A percentile compares a stretch with the other conserved stretches of the same genome.
These are phyloP conservation scores for Coemansia sp. DNA, from an alignment of 192 early-diverging fungal genomes.

Conservation along the genomic window DNA sequence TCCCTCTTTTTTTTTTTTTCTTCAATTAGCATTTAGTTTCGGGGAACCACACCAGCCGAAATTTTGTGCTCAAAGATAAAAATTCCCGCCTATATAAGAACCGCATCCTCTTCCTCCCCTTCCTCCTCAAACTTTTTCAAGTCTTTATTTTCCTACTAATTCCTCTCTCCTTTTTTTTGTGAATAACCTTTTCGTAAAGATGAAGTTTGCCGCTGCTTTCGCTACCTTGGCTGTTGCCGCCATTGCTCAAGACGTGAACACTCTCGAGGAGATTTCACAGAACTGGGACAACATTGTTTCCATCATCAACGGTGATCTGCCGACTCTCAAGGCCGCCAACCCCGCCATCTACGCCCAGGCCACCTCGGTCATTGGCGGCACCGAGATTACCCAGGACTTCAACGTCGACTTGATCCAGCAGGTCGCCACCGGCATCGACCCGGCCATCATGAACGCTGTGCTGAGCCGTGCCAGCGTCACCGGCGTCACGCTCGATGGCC, in stretches of 20 bases:
- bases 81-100: no score
- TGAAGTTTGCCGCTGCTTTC: conserved; percentile 38
- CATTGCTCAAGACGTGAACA: conserved; percentile 19
- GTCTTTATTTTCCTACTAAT: background rate
- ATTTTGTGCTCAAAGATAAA: no score
- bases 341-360: conserved; percentile 33
- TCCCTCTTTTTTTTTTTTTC: no score
- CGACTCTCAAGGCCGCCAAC: conserved; percentile 33
- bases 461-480: conserved; percentile 41
- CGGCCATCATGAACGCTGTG: conserved; percentile 45
- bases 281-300: conserved; percentile 36
- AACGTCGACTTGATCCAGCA: conserved; percentile 38
- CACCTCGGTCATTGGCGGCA: conserved; percentile 42
- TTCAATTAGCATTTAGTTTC: no score
- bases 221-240: conserved; percentile 16
- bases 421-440: conserved; percentile 43
- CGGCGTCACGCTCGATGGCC: conserved; percentile 40
- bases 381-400: conserved; percentile 26
- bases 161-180: background rate
- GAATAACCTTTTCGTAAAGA: conserved; percentile 11
- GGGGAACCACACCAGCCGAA: no score
- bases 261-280: conserved; percentile 30
- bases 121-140: background rate
- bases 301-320: conserved; percentile 41
- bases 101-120: background rate